phyloP scores from a whole-genome alignment of 441 rosid genomes.

The Croton setiger region DNA sequence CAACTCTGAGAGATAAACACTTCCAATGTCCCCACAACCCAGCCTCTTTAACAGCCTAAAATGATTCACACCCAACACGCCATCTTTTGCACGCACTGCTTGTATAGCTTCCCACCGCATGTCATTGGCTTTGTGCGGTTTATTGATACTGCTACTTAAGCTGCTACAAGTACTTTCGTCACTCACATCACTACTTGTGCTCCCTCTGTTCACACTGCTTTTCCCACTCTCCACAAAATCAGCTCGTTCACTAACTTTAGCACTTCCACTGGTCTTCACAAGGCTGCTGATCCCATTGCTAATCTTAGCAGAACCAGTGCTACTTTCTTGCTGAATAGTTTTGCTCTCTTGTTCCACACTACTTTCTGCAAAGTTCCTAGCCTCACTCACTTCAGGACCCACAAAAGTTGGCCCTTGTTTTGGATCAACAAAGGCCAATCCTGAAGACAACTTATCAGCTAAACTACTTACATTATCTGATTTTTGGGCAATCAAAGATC shows the following conservation, averaged over 20 bases:
- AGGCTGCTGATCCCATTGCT: constrained; percentile 43
- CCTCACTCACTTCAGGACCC: constrained; percentile 23
- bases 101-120: constrained; percentile 82
- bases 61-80: constrained; percentile 71
- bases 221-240: constrained; percentile 60
- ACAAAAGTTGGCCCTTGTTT: constrained; percentile 27
- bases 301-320: constrained; percentile 30
- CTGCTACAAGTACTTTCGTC: constrained; percentile 88
- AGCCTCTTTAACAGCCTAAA: constrained; percentile 75
- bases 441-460: constrained; percentile 41
- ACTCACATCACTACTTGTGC: constrained; percentile 85
- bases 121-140: constrained; percentile 91
- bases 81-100: constrained; percentile 61
- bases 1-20: constrained; percentile 80
- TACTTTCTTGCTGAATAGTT: constrained; percentile 21
- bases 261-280: constrained; percentile 40
- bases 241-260: constrained; percentile 46
- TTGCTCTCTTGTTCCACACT: constrained; percentile 28
- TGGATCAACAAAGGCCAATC: constrained; percentile 41
- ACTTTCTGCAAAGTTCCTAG: constrained; percentile 17
- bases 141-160: constrained; percentile 62
- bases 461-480: constrained; percentile 29
- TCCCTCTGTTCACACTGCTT: constrained; percentile 65
- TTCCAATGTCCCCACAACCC: constrained; percentile 90
- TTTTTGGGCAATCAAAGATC: constrained; percentile 27